Conservation (phyloP, 208 protist genomes). For the Leishmania tropica region DNA sequence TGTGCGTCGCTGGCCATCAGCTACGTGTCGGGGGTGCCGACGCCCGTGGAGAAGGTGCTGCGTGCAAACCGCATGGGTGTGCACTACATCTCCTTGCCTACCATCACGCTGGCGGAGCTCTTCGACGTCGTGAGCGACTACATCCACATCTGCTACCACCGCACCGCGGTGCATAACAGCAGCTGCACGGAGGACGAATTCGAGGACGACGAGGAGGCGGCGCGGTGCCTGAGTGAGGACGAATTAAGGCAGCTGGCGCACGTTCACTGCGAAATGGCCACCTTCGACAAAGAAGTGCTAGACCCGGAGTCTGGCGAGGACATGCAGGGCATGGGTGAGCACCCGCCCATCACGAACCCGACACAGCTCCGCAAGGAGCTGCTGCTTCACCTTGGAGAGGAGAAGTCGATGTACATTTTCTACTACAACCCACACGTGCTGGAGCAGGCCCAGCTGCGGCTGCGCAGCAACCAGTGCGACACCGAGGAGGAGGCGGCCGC, state of each 20-base stretch:
- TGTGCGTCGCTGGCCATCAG: constrained; percentile 79
- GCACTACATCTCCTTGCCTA: constrained; percentile 80
- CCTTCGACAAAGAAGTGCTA: constrained; percentile 75
- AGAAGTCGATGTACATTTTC: constrained; percentile 76
- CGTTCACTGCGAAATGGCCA: constrained; percentile 86
- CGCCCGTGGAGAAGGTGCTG: constrained; percentile 82
- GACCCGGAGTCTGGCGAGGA: constrained; percentile 42
- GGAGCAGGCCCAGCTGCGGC: constrained; percentile 78
- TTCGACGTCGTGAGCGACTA: constrained; percentile 86
- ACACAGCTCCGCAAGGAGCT: constrained; percentile 87
- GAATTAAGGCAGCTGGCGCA: constrained; percentile 41
- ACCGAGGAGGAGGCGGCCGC: constrained; percentile 60
- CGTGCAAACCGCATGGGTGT: constrained; percentile 77
- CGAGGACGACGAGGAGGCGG: constrained; percentile 58
- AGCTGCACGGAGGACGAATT: constrained; percentile 43
- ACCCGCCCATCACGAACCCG: constrained; percentile 66
- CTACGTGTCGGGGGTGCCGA: constrained; percentile 70
- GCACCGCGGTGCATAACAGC: constrained; percentile 24
- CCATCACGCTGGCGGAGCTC: constrained; percentile 83
- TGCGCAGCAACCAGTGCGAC: constrained; percentile 78
- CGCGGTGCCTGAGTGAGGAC: constrained; percentile 34
- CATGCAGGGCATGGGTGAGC: constrained; percentile 73
- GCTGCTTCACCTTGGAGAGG: constrained; percentile 50
- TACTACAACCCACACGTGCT: constrained; percentile 91
- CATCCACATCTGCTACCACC: constrained; percentile 69